Base-by-base conservation (phyloP, 2,329 filamentous ascomycete species). In the Zalaria sp. region DNA sequence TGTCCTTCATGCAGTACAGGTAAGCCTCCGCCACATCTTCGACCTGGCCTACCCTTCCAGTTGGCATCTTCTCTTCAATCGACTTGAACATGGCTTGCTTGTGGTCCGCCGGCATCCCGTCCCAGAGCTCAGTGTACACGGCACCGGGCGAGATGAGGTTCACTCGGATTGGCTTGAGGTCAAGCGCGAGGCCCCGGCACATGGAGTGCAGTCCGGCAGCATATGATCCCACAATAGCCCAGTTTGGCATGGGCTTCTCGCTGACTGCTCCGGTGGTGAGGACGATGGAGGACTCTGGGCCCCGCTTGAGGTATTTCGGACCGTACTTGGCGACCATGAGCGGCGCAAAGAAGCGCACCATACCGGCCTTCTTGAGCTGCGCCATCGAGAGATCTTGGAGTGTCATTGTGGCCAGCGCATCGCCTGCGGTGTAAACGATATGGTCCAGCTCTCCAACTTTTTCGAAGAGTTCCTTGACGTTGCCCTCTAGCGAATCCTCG, bases 161-260 rank as follows among this genome's bases (percentile, higher is more conserved):
- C 26, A 81, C 77, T 2, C 80, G 61, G 5, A 81, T 57, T 0
- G 79, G 79, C 47, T 67, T 69, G 42, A 84, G 52, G 50, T 83
- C 78, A 28, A 81, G 51, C 2, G 79, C 79, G 29, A 83, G 58
- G 3, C 65, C 68, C 2, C 72, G 63, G 2, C 66, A 63, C 53
- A 81, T 64, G 3, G 69, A 66, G 39, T 75, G 63, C 5, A 74
- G 47, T 0, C 68, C 76, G 0, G 70, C 66, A 0, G 65, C 67
- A 40, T 67, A 71, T 2, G 60, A 58, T 0, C 64, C 63, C 1
- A 74, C 48, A 18, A 75, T 58, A 3, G 60, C 58, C 71, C 71
- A 78, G 25, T 69, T 62, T 1, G 67, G 62, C 1, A 62, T 55
- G 0, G 77, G 77, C 18, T 66, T 66, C 49, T 73, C 63, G 4